Percentiles rank a stretch among this genome's conserved stretches.
phyloP scores from a whole-genome alignment of 2,329 filamentous ascomycete genomes.

The Hirsutella minnesotensis region DNA sequence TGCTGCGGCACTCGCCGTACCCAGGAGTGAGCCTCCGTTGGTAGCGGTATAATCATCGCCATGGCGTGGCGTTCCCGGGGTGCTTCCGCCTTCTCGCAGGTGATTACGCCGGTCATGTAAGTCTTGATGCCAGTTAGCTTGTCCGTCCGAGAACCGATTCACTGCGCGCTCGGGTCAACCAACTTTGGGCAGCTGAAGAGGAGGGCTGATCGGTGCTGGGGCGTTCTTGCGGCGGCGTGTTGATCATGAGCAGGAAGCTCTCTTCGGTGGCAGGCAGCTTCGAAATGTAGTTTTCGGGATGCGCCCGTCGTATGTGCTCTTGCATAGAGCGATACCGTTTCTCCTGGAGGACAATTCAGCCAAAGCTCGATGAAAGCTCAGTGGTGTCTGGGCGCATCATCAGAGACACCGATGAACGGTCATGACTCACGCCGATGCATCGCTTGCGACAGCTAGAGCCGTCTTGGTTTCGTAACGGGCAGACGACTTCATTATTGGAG shows the following conservation, averaged over 20 bases:
- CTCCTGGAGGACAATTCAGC: slow-evolving; percentile 45
- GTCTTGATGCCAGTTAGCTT: slow-evolving; percentile 16
- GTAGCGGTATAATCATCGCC: slow-evolving; percentile 54
- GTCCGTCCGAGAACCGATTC: no score
- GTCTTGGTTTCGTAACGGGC: slow-evolving; percentile 90
- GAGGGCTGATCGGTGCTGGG: slow-evolving; percentile 31
- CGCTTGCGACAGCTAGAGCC: slow-evolving; percentile 93
- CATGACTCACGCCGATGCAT: slow-evolving; percentile 96
- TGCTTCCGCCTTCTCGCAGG: slow-evolving; percentile 51
- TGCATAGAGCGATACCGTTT: slow-evolving; percentile 98
- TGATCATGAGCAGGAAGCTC: slow-evolving; percentile 95
- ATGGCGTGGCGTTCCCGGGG: slow-evolving; percentile 55
- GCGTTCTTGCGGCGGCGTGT: slow-evolving; percentile 67
- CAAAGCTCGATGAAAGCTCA: no score
- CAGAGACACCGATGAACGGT: not conserved
- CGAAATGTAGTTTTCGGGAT: slow-evolving; percentile 93
- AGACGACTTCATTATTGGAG: slow-evolving; percentile 91
- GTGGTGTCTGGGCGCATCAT: no score
- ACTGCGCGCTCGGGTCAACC: no score
- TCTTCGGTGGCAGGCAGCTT: slow-evolving; percentile 97
- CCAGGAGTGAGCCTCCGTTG: slow-evolving; percentile 29
- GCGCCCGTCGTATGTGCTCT: slow-evolving; percentile 94
- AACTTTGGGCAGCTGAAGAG: slow-evolving; percentile 20
- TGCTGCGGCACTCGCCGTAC: slow-evolving; percentile 63
- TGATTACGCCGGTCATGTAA: slow-evolving; percentile 43